Conservation (phyloP, 1,284 basidiomycete genomes). For the Fistulinella cinereoalba region DNA sequence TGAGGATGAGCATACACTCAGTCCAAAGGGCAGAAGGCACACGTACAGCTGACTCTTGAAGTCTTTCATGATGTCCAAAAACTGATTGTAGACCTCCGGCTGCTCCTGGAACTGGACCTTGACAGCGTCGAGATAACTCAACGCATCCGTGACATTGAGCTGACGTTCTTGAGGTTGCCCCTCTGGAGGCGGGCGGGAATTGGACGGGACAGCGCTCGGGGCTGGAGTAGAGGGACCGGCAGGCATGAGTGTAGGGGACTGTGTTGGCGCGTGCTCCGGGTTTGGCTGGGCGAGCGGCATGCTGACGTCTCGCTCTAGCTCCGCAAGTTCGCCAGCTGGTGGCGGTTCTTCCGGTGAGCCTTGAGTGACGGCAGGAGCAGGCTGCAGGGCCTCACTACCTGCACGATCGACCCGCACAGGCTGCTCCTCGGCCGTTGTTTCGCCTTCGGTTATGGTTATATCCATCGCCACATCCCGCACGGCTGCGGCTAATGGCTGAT, state of each 20-base stretch:
- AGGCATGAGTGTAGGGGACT: constrained; percentile 16
- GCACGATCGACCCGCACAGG: constrained; percentile 11
- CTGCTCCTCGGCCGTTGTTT: constrained; percentile 15
- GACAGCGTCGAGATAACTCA: constrained; percentile 92
- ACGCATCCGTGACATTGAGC: constrained; percentile 84
- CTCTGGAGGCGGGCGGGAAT: constrained; percentile 20
- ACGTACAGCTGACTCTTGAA: constrained; percentile 88
- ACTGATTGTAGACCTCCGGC: constrained; percentile 92
- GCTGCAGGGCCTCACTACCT: constrained; percentile 4
- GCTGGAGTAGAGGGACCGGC: constrained; percentile 7
- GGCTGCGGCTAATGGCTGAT: constrained; percentile 24
- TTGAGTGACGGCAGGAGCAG: constrained; percentile 1
- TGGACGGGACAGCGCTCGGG: constrained; percentile 1
- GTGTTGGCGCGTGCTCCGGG: constrained; percentile 10
- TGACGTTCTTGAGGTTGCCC: constrained; percentile 41
- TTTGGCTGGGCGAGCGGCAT: constrained; percentile 17
- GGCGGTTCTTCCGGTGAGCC: constrained; percentile 8
- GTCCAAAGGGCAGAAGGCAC: constrained; percentile 1
- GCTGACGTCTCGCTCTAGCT: constrained; percentile 25
- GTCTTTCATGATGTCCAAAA: constrained; percentile 98
- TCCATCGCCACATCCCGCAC: constrained; percentile 28
- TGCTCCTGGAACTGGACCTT: constrained; percentile 85
- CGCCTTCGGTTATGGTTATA: constrained; percentile 14
- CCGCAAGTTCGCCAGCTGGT: constrained; percentile 11
- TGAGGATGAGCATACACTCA: constrained; percentile 6